Evolutionary conservation across 2,329 filamentous ascomycete genomes (phyloP).

Genomic region (Sphaerulina vaccinii): DNA sequence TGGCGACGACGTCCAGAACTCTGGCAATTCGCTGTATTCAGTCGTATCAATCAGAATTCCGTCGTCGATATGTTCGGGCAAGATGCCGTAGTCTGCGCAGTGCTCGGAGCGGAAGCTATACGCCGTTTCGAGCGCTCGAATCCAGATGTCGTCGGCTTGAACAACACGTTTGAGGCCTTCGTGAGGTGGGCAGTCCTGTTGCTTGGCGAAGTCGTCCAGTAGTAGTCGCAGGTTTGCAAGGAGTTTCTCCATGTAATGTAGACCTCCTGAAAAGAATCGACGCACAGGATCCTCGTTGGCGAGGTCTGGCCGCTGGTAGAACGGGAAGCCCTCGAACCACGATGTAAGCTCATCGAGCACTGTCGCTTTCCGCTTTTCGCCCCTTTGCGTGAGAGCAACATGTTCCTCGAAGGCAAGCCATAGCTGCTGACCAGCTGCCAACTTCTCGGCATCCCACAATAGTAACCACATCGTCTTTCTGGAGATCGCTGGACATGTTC

Average conservation of each 20-base stretch:
- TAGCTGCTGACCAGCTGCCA: constrained; percentile 73
- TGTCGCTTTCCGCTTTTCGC: constrained; percentile 63
- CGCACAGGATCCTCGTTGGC: constrained; percentile 77
- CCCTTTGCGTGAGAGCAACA: constrained; percentile 43
- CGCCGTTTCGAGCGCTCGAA: constrained; percentile 61
- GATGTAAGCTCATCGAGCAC: constrained; percentile 73
- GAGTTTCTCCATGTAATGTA: constrained; percentile 32
- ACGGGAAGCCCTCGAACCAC: constrained; percentile 74
- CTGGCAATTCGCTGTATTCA: constrained; percentile 65
- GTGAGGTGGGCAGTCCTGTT: constrained; percentile 18
- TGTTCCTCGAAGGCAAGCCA: constrained; percentile 79
- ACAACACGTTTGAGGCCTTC: constrained; percentile 51
- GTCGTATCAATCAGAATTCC: constrained; percentile 50
- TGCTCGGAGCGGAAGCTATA: constrained; percentile 72
- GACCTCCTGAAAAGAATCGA: constrained; percentile 70
- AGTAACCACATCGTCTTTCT: constrained; percentile 72
- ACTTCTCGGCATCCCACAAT: constrained; percentile 86
- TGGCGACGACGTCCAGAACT: constrained; percentile 79
- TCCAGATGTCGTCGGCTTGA: constrained; percentile 75
- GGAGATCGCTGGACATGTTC: constrained; percentile 63
- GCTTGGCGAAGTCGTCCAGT: constrained; percentile 17
- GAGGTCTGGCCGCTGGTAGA: constrained; percentile 60
- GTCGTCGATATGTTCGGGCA: constrained; percentile 58
- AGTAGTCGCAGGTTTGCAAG: constrained; percentile 29
- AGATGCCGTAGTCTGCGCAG: constrained; percentile 69